Evolutionary conservation across 1,284 basidiomycete species (phyloP).

Genomic region (Lentinula novae-zelandiae): DNA sequence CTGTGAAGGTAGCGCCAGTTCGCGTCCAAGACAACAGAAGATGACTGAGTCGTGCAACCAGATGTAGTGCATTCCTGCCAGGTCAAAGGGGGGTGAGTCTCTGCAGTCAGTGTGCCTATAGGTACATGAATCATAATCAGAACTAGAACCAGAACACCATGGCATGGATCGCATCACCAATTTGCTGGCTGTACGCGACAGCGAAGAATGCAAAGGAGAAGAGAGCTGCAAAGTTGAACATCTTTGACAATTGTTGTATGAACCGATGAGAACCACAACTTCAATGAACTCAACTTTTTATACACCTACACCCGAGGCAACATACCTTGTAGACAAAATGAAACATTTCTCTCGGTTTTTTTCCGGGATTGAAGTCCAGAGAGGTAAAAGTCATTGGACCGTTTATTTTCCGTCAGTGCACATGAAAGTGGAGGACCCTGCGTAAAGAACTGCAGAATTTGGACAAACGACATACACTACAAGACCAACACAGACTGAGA

Average conservation of each 20-base stretch:
- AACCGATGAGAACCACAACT: background rate
- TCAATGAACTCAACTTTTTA: background rate
- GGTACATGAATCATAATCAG: too few relatives aligned
- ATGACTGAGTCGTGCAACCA: slow-evolving; percentile 34
- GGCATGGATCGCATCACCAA: background rate
- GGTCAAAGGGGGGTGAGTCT: slow-evolving; percentile 34
- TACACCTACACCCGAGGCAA: background rate
- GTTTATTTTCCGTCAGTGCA: background rate
- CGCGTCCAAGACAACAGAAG: slow-evolving; percentile 42
- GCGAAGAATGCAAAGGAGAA: slow-evolving; percentile 13
- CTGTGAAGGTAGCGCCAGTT: slow-evolving; percentile 40
- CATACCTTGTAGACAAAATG: background rate
- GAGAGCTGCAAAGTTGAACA: slow-evolving; percentile 9
- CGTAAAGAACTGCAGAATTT: background rate
- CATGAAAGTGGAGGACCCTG: background rate
- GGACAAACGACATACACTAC: background rate
- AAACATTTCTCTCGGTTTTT: background rate
- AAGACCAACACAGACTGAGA: background rate
- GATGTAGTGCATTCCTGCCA: slow-evolving; percentile 35
- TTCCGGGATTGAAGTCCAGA: background rate
- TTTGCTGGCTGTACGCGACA: slow-evolving; percentile 12
- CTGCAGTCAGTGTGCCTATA: slow-evolving; percentile 8
- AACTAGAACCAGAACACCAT: too few relatives aligned
- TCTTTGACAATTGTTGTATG: background rate
- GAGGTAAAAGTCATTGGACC: background rate